Base-by-base conservation (phyloP, 345 rosid genomes). In the Salix brachista region DNA sequence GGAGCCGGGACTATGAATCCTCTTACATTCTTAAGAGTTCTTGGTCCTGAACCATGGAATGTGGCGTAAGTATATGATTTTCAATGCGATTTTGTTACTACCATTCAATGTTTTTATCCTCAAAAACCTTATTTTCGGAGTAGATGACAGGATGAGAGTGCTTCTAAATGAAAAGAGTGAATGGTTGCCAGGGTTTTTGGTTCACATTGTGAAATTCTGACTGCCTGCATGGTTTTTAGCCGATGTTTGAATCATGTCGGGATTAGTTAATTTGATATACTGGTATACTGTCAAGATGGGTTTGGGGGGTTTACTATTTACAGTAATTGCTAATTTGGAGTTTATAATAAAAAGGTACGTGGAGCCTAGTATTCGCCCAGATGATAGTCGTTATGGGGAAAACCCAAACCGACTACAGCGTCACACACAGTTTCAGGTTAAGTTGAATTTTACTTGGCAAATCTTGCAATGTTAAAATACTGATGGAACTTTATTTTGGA, bases 1-100 rank as follows among this genome's bases (percentile, higher is more conserved):
- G 99, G 99, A 83, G 99, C 99, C 3, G 99, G 99, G 56, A 95
- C 99, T 36, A 95, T 95, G 97, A 95, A 95, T 90, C 99, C 99
- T 71, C 80, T 89, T 36, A 95, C 99, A 18, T 95, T 86, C 84
- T 83, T 95, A 74, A 89, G 99, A 66, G 97, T 93, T 84, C 99
- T 95, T 76, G 97, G 99, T 48, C 97, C 97, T 50, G 99, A 95
- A 67, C 99, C 99, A 0, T 95, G 97, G 99, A 91, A 95, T 74
- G 97, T 95, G 37, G 99, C 96, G 85, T 95, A 83, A 88, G 94
- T 83, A 76, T 81, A 44, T 44, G 48, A 61, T 74, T 69, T 78
- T 72, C 66, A 14, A 65, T 54, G 64, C 68, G 66, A 73, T 46
- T 66, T 65, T 77, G 5, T 41, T 4, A 21, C 2, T 12, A 30